Evolutionary conservation across 2,329 filamentous ascomycete species (phyloP).

Genomic region (Aureobasidium musti): DNA sequence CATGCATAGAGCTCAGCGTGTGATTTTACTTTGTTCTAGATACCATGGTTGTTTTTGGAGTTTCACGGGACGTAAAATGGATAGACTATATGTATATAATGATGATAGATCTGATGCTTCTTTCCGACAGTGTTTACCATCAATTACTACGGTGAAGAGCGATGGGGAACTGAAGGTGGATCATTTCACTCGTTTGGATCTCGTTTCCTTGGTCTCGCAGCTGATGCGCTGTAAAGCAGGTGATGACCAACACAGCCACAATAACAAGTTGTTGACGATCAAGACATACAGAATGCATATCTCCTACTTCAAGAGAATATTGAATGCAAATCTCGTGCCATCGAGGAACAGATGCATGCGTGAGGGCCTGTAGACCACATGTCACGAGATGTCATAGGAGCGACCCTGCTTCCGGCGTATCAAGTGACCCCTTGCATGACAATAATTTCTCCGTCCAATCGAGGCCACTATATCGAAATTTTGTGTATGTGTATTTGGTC

Average conservation of each 20-base stretch:
- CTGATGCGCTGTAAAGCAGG: too few relatives aligned
- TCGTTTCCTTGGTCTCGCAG: too few relatives aligned
- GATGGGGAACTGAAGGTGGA: too few relatives aligned
- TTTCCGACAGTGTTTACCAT: too few relatives aligned
- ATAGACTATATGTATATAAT: not conserved
- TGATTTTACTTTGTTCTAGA: not conserved
- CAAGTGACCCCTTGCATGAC: conserved; percentile 13
- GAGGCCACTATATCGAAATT: not conserved
- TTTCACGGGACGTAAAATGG: not conserved
- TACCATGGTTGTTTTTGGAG: conserved; percentile 5
- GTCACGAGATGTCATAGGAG: not conserved
- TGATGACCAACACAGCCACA: too few relatives aligned
- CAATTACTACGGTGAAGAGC: too few relatives aligned
- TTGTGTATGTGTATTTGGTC: not conserved
- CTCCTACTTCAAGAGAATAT: not conserved
- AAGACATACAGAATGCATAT: not conserved
- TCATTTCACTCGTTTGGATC: too few relatives aligned
- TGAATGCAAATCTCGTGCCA: not conserved
- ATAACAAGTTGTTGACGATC: too few relatives aligned
- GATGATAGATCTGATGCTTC: not conserved
- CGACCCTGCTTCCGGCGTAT: not conserved
- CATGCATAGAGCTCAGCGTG: not conserved
- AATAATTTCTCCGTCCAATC: not conserved
- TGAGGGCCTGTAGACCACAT: too few relatives aligned
- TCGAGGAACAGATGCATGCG: not conserved